Base-by-base conservation (phyloP, 2,329 filamentous ascomycete species). In the Colletotrichum phormii region DNA sequence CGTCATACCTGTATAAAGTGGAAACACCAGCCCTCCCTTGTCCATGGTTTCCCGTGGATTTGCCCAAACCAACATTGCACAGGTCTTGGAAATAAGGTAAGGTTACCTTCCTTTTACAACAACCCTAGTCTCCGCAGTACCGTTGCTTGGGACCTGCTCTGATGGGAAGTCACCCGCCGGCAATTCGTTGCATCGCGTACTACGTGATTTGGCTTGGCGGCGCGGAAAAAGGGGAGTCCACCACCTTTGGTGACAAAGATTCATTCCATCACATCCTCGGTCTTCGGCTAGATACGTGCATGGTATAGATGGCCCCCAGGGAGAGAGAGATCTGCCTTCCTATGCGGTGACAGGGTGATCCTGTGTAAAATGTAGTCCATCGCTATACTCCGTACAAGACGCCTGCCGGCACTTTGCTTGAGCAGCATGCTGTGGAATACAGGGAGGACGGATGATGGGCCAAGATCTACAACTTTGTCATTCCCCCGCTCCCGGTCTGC, bases 151-250 rank as follows among this genome's bases (percentile, higher is more conserved):
- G 59, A 73, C 66, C 67, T 73, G 67, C 71, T 61, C 54, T 71
- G 71, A 64, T 65, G 61, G 71, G 71, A 60, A 73, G 49, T 73
- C 61, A 64, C 61, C 71, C 66, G 67, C 71, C 66, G 67, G 61
- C 55, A 73, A 35, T 73, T 71, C 22, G 71, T 73, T 71, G 71
- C 71, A 73, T 73, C 49, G 71, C 71, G 26, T 73, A 71, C 71
- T 49, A 49, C 60, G 71, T 71, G 55, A 60, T 65, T 4, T 26
- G 49, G 22, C 66, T 73, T 65, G 71, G 71, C 71, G 55, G 37
- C 11, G 33, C 62, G 29, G 24, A 31, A 55, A 55, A 55, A 55
- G 22, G 42, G 31, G 18, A 35, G 55, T 33, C 31, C 9, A 11
- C 31, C 31, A 33, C 31, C 31, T 29, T 5, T 29, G 26, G 37